Base-by-base conservation (phyloP, 345 rosid genomes). In the Clarkia xantiana region DNA sequence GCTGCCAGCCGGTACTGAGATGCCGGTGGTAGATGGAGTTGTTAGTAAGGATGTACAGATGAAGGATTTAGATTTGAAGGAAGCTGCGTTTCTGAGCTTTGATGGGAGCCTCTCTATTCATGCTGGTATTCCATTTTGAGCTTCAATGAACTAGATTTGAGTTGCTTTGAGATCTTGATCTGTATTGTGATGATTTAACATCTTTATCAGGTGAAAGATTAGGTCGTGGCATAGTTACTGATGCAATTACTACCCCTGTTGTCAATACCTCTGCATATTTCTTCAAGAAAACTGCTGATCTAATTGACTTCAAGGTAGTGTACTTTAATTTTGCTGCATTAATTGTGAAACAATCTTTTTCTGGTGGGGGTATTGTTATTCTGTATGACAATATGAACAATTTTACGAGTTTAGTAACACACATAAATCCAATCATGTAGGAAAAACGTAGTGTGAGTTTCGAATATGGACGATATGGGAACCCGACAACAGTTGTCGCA, bases 201-300 rank as follows among this genome's bases (percentile, higher is more conserved):
- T 34, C 58, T 44, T 44, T 18, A 14, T 19, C 62, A 91, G 98
- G 96, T 62, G 98, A 91, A 52, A 73, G 96, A 66, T 78, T 84
- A 59, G 96, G 96, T 51, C 89, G 98, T 51, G 90, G 89, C 45
- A 86, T 86, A 55, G 94, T 82, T 44, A 91, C 94, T 2, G 98
- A 91, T 81, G 94, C 94, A 54, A 86, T 91, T 58, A 86, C 98
- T 3, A 91, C 98, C 12, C 98, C 95, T 1, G 86, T 86, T 49
- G 93, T 86, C 61, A 84, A 86, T 58, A 86, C 98, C 34, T 76
- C 96, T 69, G 98, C 94, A 2, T 86, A 84, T 51, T 78, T 76
- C 76, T 91, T 86, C 64, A 84, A 86, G 78, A 78, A 81, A 65
- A 78, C 95, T 64, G 63, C 75, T 11, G 85, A 91, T 59, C 90